A percentile compares a stretch with the other conserved stretches of the same genome.
Evolutionary conservation across 805 yeast species (phyloP).

Genomic region (Vanderwaltozyma yarrowii): DNA sequence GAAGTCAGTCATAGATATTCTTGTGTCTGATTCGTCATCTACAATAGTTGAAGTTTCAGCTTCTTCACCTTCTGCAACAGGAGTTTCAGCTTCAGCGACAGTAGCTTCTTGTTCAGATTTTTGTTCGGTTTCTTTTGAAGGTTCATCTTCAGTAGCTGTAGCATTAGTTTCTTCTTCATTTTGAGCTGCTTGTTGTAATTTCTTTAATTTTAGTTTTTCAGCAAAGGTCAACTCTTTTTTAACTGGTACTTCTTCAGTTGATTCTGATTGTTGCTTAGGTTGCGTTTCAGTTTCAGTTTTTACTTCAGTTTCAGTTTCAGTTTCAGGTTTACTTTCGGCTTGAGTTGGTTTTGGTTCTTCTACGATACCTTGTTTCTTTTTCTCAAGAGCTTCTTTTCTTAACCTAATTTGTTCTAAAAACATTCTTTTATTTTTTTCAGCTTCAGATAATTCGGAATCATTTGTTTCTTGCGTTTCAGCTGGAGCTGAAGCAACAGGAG

Average conservation of each 20-base stretch:
- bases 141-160: slow-evolving; percentile 8
- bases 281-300: slow-evolving; percentile 6
- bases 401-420: slow-evolving; percentile 26
- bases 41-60: slow-evolving; percentile 13
- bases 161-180: slow-evolving; percentile 6
- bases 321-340: too few species aligned
- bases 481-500: too few species aligned
- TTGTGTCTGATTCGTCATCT: slow-evolving; percentile 15
- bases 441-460: slow-evolving; percentile 12
- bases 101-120: slow-evolving; percentile 8
- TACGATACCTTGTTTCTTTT: slow-evolving; percentile 12
- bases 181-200: slow-evolving; percentile 8
- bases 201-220: slow-evolving; percentile 19
- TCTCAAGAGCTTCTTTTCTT: slow-evolving; percentile 25
- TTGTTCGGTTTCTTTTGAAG: slow-evolving; percentile 15
- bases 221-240: slow-evolving; percentile 15
- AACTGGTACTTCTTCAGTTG: not conserved
- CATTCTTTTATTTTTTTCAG: slow-evolving; percentile 23
- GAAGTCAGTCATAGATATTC: slow-evolving; percentile 42
- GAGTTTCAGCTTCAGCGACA: slow-evolving; percentile 12
- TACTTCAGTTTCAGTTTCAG: slow-evolving; percentile 1
- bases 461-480: too few species aligned
- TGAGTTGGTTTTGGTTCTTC: slow-evolving; percentile 3
- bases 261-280: slow-evolving; percentile 9
- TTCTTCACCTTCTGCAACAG: slow-evolving; percentile 12